Conservation (phyloP, 768 basidiomycete species). For the Postia placenta region DNA sequence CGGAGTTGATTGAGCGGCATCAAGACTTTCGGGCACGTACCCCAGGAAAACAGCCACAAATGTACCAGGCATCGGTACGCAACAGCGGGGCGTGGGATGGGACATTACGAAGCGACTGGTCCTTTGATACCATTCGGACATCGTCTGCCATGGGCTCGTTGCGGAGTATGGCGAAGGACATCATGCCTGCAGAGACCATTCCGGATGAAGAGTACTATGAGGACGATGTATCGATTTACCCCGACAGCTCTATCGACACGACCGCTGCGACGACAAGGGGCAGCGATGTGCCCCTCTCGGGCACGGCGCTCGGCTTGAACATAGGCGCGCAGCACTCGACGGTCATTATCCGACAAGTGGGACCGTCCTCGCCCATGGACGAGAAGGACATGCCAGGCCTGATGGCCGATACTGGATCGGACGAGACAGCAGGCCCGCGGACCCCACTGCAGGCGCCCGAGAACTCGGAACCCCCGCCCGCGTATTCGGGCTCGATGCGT, state of each 20-base stretch:
- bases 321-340: slow-evolving; percentile 61
- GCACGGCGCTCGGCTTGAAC: slow-evolving; percentile 29
- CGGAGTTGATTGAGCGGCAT: slow-evolving; percentile 84
- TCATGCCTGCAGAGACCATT: slow-evolving; percentile 49
- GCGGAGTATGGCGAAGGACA: slow-evolving; percentile 64
- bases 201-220: slow-evolving; percentile 40
- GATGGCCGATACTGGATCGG: slow-evolving; percentile 29
- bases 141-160: slow-evolving; percentile 73
- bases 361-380: slow-evolving; percentile 24
- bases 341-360: slow-evolving; percentile 52
- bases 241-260: slow-evolving; percentile 51
- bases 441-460: slow-evolving; percentile 27
- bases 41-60: slow-evolving; percentile 42
- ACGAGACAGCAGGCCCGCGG: slow-evolving; percentile 37
- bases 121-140: slow-evolving; percentile 82
- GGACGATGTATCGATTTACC: slow-evolving; percentile 29
- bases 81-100: slow-evolving; percentile 66
- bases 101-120: slow-evolving; percentile 91
- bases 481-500: slow-evolving; percentile 65
- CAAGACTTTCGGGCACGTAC: slow-evolving; percentile 68
- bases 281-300: slow-evolving; percentile 36
- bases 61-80: slow-evolving; percentile 51
- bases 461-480: slow-evolving; percentile 61
- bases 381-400: slow-evolving; percentile 39
- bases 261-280: slow-evolving; percentile 54